Evolutionary conservation across 345 rosid species (phyloP).

Genomic region (Aquilaria malaccensis): DNA sequence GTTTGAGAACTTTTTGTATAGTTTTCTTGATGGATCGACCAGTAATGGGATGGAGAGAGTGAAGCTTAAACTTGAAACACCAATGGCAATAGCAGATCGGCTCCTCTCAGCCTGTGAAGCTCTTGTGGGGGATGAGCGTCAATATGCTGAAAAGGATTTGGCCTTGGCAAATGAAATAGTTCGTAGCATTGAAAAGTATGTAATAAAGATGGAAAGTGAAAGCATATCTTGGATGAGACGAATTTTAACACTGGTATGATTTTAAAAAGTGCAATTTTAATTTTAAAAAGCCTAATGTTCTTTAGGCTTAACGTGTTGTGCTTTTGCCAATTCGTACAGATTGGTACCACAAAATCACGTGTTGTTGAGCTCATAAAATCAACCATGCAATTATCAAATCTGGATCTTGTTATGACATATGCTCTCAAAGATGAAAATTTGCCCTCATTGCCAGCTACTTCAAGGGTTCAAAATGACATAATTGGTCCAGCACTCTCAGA

Average conservation of each 20-base stretch:
- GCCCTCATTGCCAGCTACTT: slow-evolving; percentile 39
- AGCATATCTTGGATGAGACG: slow-evolving; percentile 74
- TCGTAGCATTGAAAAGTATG: slow-evolving; percentile 47
- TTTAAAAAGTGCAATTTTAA: slow-evolving; percentile 10
- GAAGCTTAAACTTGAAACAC: slow-evolving; percentile 92
- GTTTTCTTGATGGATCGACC: slow-evolving; percentile 83
- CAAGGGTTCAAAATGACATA: slow-evolving; percentile 60
- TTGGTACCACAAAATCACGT: slow-evolving; percentile 57
- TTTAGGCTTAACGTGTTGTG: slow-evolving; percentile 11
- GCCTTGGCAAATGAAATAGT: slow-evolving; percentile 43
- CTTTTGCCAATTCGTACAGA: slow-evolving; percentile 38
- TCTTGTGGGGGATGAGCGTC: slow-evolving; percentile 45
- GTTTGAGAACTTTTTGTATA: slow-evolving; percentile 64
- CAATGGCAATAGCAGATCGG: slow-evolving; percentile 72
- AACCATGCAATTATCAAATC: slow-evolving; percentile 70
- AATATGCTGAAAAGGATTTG: slow-evolving; percentile 60
- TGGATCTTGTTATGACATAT: slow-evolving; percentile 60
- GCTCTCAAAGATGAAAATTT: slow-evolving; percentile 54
- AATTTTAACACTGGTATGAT: slow-evolving; percentile 55
- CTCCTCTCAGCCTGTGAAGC: slow-evolving; percentile 64
- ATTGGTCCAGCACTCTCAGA: slow-evolving; percentile 70
- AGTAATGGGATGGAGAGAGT: slow-evolving; percentile 72
- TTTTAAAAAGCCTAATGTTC: slow-evolving; percentile 9
- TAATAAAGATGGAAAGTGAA: slow-evolving; percentile 61
- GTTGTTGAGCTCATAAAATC: slow-evolving; percentile 69